Conservation (phyloP, 495 filamentous ascomycete genomes). For the Penicillium herquei region DNA sequence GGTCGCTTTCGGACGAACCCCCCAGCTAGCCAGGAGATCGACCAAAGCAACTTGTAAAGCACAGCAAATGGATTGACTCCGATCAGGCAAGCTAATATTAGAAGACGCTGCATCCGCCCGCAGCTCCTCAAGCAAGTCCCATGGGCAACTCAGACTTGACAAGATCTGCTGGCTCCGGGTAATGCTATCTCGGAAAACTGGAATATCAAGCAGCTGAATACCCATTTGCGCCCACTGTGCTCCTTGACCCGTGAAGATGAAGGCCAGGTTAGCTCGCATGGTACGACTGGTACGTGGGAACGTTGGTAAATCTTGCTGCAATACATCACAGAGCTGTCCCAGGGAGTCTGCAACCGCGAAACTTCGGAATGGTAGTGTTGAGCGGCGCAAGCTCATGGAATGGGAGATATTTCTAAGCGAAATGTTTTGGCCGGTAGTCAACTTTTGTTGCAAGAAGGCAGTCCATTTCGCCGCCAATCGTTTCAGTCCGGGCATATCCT, state of each 20-base stretch:
- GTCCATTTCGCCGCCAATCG: too few species aligned
- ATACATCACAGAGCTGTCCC: not conserved
- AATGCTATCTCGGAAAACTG: not conserved
- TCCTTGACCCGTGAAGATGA: conserved; percentile 13
- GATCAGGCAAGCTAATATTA: not conserved
- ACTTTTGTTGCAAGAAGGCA: too few species aligned
- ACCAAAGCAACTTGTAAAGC: conserved; percentile 54
- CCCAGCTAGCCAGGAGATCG: conserved; percentile 42
- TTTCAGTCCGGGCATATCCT: too few species aligned
- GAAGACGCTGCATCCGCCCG: not conserved
- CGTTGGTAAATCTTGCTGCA: too few species aligned
- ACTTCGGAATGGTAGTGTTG: too few species aligned
- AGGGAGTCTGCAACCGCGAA: too few species aligned
- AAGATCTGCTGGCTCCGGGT: too few species aligned
- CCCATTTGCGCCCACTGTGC: conserved; percentile 9
- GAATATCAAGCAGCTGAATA: not conserved
- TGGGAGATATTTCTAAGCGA: too few species aligned
- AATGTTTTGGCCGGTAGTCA: too few species aligned
- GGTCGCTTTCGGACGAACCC: conserved; percentile 46
- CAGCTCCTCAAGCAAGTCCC: not conserved
- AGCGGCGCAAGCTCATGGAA: too few species aligned
- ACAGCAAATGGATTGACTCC: conserved; percentile 38
- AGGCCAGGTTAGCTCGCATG: not conserved
- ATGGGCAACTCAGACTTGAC: not conserved
- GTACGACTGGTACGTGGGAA: too few species aligned